Conservation (phyloP, 2,329 filamentous ascomycete species). For the Aureobasidium sp. region DNA sequence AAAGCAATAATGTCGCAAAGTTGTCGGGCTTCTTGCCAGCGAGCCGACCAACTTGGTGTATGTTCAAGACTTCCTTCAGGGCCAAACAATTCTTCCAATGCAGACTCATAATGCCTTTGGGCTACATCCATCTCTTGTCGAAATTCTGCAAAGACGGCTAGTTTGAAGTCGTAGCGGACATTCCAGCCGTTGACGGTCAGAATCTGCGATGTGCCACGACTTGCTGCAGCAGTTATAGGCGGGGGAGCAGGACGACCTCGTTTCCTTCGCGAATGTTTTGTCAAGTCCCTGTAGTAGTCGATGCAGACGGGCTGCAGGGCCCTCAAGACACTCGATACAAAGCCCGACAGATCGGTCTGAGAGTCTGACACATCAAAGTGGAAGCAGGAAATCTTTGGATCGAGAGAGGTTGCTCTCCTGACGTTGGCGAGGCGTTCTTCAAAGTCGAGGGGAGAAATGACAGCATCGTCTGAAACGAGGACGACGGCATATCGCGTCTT, state of each 20-base stretch:
- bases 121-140: slow-evolving; percentile 87
- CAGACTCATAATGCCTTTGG: slow-evolving; percentile 75
- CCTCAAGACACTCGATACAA: slow-evolving; percentile 65
- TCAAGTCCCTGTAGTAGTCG: slow-evolving; percentile 90
- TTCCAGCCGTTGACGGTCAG: slow-evolving; percentile 86
- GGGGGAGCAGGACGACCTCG: slow-evolving; percentile 71
- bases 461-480: slow-evolving; percentile 64
- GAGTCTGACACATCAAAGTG: slow-evolving; percentile 72
- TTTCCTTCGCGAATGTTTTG: slow-evolving; percentile 87
- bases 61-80: slow-evolving; percentile 74
- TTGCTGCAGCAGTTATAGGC: slow-evolving; percentile 76
- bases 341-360: slow-evolving; percentile 62
- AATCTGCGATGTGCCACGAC: slow-evolving; percentile 75
- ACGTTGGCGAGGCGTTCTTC: slow-evolving; percentile 76
- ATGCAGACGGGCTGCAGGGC: slow-evolving; percentile 67
- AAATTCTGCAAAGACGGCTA: slow-evolving; percentile 85
- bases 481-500: slow-evolving; percentile 72
- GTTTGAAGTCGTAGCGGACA: slow-evolving; percentile 89
- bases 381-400: slow-evolving; percentile 73
- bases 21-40: slow-evolving; percentile 89
- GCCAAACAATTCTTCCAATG: slow-evolving; percentile 76
- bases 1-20: slow-evolving; percentile 76
- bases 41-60: slow-evolving; percentile 80
- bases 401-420: slow-evolving; percentile 69
- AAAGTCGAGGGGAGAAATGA: slow-evolving; percentile 46